Conservation (phyloP, 164 flowering plant species). For the Annona squamosa region DNA sequence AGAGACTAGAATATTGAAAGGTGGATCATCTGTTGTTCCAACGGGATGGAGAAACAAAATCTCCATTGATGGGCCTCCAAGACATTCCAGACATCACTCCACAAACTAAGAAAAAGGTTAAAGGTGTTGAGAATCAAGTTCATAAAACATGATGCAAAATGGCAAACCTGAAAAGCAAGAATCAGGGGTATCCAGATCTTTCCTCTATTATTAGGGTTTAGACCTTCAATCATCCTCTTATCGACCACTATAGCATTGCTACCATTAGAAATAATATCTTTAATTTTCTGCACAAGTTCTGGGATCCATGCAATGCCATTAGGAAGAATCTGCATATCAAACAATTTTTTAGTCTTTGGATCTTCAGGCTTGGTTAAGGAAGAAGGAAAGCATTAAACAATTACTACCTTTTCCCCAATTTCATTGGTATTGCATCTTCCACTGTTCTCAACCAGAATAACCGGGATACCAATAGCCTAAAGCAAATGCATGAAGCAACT, state of each 20-base stretch:
- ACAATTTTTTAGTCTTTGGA: background rate
- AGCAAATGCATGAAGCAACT: background rate
- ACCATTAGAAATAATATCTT: conserved; percentile 57
- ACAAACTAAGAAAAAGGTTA: background rate
- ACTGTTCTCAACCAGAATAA: conserved; percentile 92
- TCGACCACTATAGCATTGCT: conserved; percentile 68
- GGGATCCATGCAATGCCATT: conserved; percentile 86
- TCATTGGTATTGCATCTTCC: conserved; percentile 91
- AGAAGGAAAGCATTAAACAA: background rate
- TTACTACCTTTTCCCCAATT: conserved; percentile 64
- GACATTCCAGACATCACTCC: background rate
- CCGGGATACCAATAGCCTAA: conserved; percentile 53
- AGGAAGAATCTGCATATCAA: conserved; percentile 61
- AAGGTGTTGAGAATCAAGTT: background rate
- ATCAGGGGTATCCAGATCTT: conserved; percentile 68
- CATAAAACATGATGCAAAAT: background rate
- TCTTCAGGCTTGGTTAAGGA: background rate
- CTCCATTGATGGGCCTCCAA: background rate
- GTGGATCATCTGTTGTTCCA: background rate
- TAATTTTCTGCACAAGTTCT: conserved; percentile 52
- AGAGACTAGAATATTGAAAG: background rate
- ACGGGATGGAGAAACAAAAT: background rate
- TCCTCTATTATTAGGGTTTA: conserved; percentile 68
- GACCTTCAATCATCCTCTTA: conserved; percentile 81
- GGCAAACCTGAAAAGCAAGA: conserved; percentile 58